phyloP scores from a whole-genome alignment of 208 protist species.

The Crithidia thermophila region DNA sequence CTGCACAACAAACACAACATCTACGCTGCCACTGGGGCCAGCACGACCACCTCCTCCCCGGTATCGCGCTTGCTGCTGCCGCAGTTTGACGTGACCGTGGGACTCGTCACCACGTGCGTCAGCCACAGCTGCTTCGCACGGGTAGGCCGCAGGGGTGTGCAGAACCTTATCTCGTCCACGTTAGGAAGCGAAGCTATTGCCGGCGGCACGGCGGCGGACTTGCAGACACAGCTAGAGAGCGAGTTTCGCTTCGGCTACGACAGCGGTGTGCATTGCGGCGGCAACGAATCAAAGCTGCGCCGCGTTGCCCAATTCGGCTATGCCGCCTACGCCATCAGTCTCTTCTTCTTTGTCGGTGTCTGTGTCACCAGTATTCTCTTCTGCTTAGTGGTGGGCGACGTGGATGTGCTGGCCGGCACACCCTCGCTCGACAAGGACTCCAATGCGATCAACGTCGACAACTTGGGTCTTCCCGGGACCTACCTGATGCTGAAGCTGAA shows the following conservation, averaged over 20 bases:
- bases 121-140: conserved; percentile 30
- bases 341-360: conserved; percentile 26
- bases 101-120: conserved; percentile 38
- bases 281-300: neutral
- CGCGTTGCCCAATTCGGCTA: conserved; percentile 24
- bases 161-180: conserved; percentile 11
- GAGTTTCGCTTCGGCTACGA: conserved; percentile 64
- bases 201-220: neutral
- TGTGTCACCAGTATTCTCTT: conserved; percentile 25
- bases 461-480: conserved; percentile 8
- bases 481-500: conserved; percentile 29
- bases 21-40: neutral
- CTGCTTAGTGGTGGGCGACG: conserved; percentile 27
- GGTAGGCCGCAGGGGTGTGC: conserved; percentile 16
- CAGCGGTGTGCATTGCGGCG: conserved; percentile 37
- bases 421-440: conserved; percentile 16
- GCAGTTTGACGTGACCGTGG: conserved; percentile 41
- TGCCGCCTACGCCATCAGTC: conserved; percentile 22
- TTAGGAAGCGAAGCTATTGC: neutral
- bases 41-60: neutral
- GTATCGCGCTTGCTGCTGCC: conserved; percentile 33
- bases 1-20: conserved; percentile 23
- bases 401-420: conserved; percentile 23
- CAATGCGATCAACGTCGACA: conserved; percentile 20
- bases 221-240: conserved; percentile 22